These are phyloP conservation scores for Chytridium lagenaria DNA, from an alignment of 371 early-diverging fungal species.

Conservation along the genomic window DNA sequence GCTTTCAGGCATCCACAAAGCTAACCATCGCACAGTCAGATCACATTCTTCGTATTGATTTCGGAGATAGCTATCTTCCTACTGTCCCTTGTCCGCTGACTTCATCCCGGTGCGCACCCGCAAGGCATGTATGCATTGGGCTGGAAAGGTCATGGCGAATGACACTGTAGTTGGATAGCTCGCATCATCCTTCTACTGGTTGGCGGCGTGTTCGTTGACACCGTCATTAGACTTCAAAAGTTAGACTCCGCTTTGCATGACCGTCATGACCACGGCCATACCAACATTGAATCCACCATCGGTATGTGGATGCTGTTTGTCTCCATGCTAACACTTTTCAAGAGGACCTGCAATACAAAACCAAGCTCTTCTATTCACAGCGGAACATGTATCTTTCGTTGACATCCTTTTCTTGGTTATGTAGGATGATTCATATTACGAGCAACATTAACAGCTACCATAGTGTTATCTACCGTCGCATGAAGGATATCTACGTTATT, in stretches of 20 bases:
- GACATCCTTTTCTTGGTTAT: constrained; percentile 48
- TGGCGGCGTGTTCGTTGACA: constrained; percentile 47
- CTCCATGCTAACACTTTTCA: background rate
- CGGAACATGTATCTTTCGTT: constrained; percentile 50
- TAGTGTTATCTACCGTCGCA: constrained; percentile 49
- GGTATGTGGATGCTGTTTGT: constrained; percentile 7
- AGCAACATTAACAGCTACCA: constrained; percentile 12
- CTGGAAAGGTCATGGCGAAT: constrained; percentile 20
- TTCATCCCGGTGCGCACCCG: constrained; percentile 45
- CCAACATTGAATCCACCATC: constrained; percentile 19
- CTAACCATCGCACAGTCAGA: constrained; percentile 34
- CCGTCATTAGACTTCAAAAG: constrained; percentile 37
- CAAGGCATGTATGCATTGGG: constrained; percentile 39
- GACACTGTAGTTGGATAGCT: constrained; percentile 46
- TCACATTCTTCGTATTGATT: constrained; percentile 42
- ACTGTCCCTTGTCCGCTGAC: constrained; percentile 40
- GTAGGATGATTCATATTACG: constrained; percentile 27
- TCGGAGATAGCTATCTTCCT: constrained; percentile 43
- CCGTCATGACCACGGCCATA: constrained; percentile 28
- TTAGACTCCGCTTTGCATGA: constrained; percentile 36
- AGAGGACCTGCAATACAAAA: constrained; percentile 40
- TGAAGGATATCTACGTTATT: constrained; percentile 48
- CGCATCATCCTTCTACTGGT: constrained; percentile 47
- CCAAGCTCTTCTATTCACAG: constrained; percentile 48
- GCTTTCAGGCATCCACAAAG: no score